Evolutionary conservation across 2,329 filamentous ascomycete genomes (phyloP).

Genomic region (Pestalotiopsis sp.): DNA sequence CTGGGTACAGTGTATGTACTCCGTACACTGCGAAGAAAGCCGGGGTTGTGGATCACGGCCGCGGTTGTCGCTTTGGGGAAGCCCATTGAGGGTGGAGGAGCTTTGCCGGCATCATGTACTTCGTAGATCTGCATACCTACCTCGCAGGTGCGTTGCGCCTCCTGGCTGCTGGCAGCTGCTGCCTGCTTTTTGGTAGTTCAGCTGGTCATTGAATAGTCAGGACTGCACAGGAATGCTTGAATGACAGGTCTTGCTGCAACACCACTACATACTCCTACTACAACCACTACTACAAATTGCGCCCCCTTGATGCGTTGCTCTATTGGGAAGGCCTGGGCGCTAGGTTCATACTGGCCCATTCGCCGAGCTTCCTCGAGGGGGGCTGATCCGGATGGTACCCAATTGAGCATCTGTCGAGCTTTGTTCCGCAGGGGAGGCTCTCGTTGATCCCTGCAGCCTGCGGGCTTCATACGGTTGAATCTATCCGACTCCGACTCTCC

Average conservation of each 20-base stretch:
- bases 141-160: background rate
- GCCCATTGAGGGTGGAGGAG: background rate
- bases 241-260: background rate
- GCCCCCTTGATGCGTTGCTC: background rate
- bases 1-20: too few species aligned
- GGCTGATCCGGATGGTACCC: slow-evolving; percentile 6
- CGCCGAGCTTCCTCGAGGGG: slow-evolving; percentile 11
- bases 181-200: too few species aligned
- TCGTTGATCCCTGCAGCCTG: slow-evolving; percentile 7
- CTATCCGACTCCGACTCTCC: slow-evolving; percentile 9
- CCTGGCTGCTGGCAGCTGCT: too few species aligned
- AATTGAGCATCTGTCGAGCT: background rate
- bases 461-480: slow-evolving; percentile 6
- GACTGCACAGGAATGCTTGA: background rate
- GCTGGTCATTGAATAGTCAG: too few species aligned
- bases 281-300: background rate
- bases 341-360: background rate
- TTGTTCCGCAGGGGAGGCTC: background rate
- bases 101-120: background rate
- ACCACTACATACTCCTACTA: background rate
- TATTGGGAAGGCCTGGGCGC: slow-evolving; percentile 4
- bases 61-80: background rate
- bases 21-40: too few species aligned
- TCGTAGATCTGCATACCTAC: background rate
- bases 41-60: background rate